Base-by-base conservation (phyloP, 352 stramenopile genomes). In the Globisporangium viniferum region DNA sequence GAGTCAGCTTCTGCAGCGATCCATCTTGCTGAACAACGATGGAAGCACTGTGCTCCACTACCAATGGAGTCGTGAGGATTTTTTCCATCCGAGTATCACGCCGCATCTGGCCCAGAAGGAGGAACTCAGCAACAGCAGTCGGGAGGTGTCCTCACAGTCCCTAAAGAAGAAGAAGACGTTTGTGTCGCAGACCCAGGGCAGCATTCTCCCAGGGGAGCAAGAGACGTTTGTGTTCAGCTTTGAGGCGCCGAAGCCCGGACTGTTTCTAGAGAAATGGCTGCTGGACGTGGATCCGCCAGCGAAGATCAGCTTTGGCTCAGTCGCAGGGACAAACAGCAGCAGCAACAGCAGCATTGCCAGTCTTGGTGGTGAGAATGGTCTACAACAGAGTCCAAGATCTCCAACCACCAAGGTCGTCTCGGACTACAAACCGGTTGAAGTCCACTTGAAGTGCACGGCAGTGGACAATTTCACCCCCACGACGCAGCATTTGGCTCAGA, bases 231-330 rank as follows among this genome's bases (percentile, higher is more conserved):
- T 69, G 12, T 93, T 95, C 64, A 84, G 74, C 12, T 95, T 94
- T 54, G 44, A 70, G 27, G 81, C 86, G 2, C 62, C 72, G 31
- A 60, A 64, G 29, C 58, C 84, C 29, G 84, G 88, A 4, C 53
- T 88, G 8, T 92, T 81, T 64, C 64, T 92, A 5, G 88, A 93
- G 59, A 85, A 86, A 36, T 95, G 88, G 88, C 41, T 87, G 14
- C 64, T 95, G 3, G 78, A 88, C 39, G 72, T 87, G 20, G 78
- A 93, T 49, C 85, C 84, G 8, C 73, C 68, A 7, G 67, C 77
- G n/a, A 48, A 57, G 1, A 59, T 79, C 9, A 67, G 64, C 1
- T 53, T 24, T 22, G 12, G 24, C 4, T 27, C 22, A 41, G 35
- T 14, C 15, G 20, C 12, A 49, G 41, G 9, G 12, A 1, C 14